Percentiles rank a stretch among this genome's conserved stretches.
phyloP scores from a whole-genome alignment of 768 basidiomycete genomes.

The Mycena latifolia region DNA sequence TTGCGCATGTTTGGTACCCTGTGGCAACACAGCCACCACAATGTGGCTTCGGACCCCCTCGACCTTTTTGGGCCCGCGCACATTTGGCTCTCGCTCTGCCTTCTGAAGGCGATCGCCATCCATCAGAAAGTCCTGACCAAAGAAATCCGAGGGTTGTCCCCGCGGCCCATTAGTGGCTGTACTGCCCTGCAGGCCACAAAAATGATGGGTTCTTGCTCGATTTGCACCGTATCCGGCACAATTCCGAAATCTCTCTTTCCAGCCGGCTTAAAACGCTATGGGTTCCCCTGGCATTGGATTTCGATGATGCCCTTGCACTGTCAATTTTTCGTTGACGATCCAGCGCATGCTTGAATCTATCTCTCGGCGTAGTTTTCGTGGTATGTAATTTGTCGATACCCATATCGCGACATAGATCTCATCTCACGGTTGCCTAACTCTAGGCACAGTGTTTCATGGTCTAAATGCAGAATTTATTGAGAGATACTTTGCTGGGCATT shows the following conservation, averaged over 20 bases:
- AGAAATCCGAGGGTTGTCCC: neutral
- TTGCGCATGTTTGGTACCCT: slow-evolving; percentile 21
- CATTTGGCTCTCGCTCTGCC: slow-evolving; percentile 22
- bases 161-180: slow-evolving; percentile 7
- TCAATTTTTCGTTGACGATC: neutral
- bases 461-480: neutral
- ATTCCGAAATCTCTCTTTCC: neutral
- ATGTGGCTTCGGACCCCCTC: neutral
- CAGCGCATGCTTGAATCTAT: neutral
- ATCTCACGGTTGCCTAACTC: slow-evolving; percentile 16
- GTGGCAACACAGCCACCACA: neutral
- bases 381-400: slow-evolving; percentile 24
- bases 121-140: slow-evolving; percentile 6
- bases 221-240: neutral
- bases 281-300: neutral
- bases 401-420: slow-evolving; percentile 14
- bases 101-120: slow-evolving; percentile 26
- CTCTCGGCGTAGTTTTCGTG: neutral
- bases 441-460: neutral
- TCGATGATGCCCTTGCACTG: too few species aligned
- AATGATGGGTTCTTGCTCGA: slow-evolving; percentile 16
- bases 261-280: neutral
- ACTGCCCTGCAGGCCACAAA: slow-evolving; percentile 8
- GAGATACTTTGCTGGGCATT: neutral
- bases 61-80: neutral